A percentile compares a stretch with the other conserved stretches of the same genome.
phyloP scores from a whole-genome alignment of 1,139 yeast species.

The Yamadazyma sp. region DNA sequence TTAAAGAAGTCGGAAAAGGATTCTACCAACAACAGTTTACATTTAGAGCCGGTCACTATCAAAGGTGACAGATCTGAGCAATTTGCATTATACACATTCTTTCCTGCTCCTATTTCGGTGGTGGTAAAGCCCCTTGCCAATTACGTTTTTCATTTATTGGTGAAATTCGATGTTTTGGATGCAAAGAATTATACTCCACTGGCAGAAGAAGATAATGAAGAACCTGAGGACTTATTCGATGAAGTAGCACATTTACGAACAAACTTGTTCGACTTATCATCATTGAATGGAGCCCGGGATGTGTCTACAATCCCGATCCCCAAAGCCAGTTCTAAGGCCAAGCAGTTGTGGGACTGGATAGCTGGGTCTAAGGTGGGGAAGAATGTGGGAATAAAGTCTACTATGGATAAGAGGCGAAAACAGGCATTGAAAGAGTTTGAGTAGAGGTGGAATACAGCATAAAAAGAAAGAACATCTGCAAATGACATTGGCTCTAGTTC shows the following conservation, averaged over 20 bases:
- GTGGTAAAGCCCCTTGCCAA: conserved; percentile 23
- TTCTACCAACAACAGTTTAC: conserved; percentile 16
- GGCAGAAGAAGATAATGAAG: conserved; percentile 24
- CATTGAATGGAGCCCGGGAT: conserved; percentile 40
- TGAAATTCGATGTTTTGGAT: conserved; percentile 26
- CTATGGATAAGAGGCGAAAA: conserved; percentile 44
- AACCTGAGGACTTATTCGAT: conserved; percentile 23
- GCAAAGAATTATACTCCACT: conserved; percentile 23
- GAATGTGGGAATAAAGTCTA: conserved; percentile 21
- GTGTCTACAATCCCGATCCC: conserved; percentile 34
- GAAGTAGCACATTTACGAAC: conserved; percentile 34
- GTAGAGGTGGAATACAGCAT: conserved; percentile 10
- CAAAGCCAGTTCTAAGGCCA: conserved; percentile 21
- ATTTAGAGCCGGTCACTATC: conserved; percentile 23
- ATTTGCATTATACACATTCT: conserved; percentile 43
- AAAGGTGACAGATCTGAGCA: conserved; percentile 44
- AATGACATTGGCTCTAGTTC: too few relatives aligned
- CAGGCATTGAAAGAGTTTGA: conserved; percentile 44
- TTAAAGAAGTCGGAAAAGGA: conserved; percentile 9
- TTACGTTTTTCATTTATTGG: conserved; percentile 19
- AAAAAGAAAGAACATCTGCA: background rate
- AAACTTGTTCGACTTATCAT: conserved; percentile 40
- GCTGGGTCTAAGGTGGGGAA: conserved; percentile 15
- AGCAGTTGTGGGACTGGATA: conserved; percentile 30
- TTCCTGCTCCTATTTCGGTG: conserved; percentile 42